Evolutionary conservation across 2,329 filamentous ascomycete genomes (phyloP), one percentile per base, ranked within the genome.

Genomic region (Periconia sp.): DNA sequence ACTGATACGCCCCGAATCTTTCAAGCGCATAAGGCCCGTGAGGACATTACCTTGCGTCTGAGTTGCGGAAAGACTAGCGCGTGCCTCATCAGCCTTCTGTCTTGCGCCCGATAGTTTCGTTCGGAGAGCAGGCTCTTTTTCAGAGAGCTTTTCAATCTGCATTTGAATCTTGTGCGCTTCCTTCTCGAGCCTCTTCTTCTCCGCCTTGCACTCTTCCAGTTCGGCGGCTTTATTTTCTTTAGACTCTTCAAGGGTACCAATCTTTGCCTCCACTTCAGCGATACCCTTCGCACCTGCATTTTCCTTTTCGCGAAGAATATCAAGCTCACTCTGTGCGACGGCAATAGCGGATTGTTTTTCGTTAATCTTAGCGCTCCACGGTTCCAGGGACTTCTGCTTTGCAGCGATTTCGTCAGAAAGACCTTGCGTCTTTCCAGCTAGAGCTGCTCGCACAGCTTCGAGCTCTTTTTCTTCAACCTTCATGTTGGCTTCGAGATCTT

Each of bases 281-380:
- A 97, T 82, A 9, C 92, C 90, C 19, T 91, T 87, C 8, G 90
- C 87, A 5, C 92, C 92, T 31, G 93, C 88, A 66, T 92, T 96
- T 48, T 91, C 90, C 70, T 92, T 91, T 70, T 99, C 94, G 41
- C 85, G 84, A 8, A 99, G 82, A 53, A 99, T 97, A 55, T 92
- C 88, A 62, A 97, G 84, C 73, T 99, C 93, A 73, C 92, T 96
- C 71, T 96, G 90, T 1, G 94, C 92, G 11, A 99, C 92, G 3
- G 93, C 93, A 61, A 97, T 95, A 3, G 90, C 86, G 0, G 92
- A 97, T 68, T 94, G 89, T 73, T 96, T 97, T 70, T 96, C 89
- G 73, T 94, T 97, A 77, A 99, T 93, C 76, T 94, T 97, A 61
- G 92, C 92, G 63, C 89, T 92, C 94, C 94, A 99, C 0, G 94